Evolutionary conservation across 2,329 filamentous ascomycete species (phyloP), one percentile per base, ranked within the genome.

Genomic region (Aspergillus tamarii): DNA sequence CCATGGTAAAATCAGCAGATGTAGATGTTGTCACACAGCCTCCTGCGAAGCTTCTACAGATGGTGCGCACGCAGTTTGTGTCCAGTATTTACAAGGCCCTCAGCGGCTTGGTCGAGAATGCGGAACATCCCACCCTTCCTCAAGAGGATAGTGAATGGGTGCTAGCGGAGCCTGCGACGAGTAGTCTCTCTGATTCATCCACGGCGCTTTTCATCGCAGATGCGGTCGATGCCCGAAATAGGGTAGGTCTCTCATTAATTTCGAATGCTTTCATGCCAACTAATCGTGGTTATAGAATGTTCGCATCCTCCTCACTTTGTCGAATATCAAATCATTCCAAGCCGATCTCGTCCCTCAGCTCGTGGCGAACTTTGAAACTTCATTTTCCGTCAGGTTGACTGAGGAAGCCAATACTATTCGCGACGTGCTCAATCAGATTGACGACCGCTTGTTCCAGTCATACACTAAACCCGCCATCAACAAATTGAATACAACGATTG

Each of bases 31-130:
- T 98, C 62, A 86, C 91, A 28, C 90, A 94, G 21, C 96, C 95
- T 6, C 90, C 93, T 41, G 85, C 90, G 9, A 99, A 98, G 77
- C 82, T 97, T 50, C 83, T 98, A 50, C 92, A 96, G 76, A 93
- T 94, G 87, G 93, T 98, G 19, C 88, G 94, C 67, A 91, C 89
- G 67, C 93, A 96, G 74, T 99, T 99, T 73, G 93, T 97, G 19
- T 93, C 91, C 8, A 97, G 94, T 63, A 82, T 99, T 50, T 98
- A 98, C 79, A 96, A 96, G 77, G 93, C 93, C 8, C 81, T 99
- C 43, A 96, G 92, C 71, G 95, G 94, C 26, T 94, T 99, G 88
- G 93, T 99, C 1, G 95, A 98, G 79, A 98, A 97, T 77, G 94
- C 95, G 3, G 93, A 98, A 79, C 88, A 88, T 62, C 86, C 89